Conservation (phyloP, 306 rosid genomes). For the Sicyos edulis region DNA sequence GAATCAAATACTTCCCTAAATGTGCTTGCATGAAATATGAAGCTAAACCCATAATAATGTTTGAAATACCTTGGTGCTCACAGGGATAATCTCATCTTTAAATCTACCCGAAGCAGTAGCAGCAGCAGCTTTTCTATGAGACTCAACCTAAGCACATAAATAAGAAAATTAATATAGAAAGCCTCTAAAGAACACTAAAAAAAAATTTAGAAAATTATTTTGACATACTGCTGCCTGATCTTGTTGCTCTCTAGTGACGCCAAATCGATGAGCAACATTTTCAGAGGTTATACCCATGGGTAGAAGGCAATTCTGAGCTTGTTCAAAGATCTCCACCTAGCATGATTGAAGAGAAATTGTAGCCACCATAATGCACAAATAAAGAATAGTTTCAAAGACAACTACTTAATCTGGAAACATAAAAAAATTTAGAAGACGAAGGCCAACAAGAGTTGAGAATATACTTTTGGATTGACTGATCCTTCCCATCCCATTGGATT, state of each 20-base stretch:
- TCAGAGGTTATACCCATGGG: constrained; percentile 96
- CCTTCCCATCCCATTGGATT: constrained; percentile 94
- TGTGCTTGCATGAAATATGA: background rate
- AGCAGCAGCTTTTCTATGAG: constrained; percentile 87
- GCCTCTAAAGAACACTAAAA: background rate
- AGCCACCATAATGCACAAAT: constrained; percentile 12
- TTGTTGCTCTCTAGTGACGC: constrained; percentile 79
- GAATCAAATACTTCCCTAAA: background rate
- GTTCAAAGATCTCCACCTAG: constrained; percentile 65
- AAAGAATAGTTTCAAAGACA: background rate
- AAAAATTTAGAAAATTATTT: constrained; percentile 22
- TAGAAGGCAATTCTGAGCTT: constrained; percentile 88
- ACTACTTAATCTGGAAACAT: background rate
- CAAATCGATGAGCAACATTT: constrained; percentile 85
- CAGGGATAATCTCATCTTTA: constrained; percentile 89
- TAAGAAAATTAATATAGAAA: constrained; percentile 14
- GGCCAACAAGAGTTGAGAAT: constrained; percentile 8
- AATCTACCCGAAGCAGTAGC: constrained; percentile 93
- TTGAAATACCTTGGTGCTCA: constrained; percentile 63
- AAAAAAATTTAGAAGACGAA: background rate
- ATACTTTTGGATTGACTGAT: constrained; percentile 81
- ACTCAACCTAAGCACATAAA: constrained; percentile 60
- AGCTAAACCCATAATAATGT: background rate
- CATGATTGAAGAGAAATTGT: constrained; percentile 19
- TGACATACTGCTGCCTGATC: constrained; percentile 93